phyloP scores from a whole-genome alignment of 202 grass and related monocot genomes.

The Bolboschoenoplectus hybrid region DNA sequence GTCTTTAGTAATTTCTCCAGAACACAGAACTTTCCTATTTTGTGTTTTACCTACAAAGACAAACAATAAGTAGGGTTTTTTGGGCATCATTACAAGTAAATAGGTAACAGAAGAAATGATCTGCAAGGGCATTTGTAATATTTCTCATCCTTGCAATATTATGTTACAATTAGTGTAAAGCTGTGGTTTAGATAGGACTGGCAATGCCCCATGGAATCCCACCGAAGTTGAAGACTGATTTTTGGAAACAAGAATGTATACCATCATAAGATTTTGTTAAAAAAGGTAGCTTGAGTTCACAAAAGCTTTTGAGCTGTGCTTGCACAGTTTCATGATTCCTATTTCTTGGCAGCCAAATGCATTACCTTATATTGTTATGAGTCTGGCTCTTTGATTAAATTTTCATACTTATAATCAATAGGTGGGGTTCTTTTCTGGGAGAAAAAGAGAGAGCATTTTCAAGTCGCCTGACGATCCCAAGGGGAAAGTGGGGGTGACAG shows the following conservation, averaged over 20 bases:
- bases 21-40: not conserved
- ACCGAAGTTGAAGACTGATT: not conserved
- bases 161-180: not conserved
- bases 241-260: conserved; percentile 5
- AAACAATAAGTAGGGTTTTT: not conserved
- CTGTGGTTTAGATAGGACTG: not conserved
- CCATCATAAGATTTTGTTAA: not conserved
- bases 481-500: conserved; percentile 97
- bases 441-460: conserved; percentile 97
- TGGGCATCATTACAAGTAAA: not conserved
- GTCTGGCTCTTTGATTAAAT: not conserved
- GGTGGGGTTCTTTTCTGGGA: conserved; percentile 92
- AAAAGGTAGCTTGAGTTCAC: not conserved
- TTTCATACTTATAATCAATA: conserved; percentile 36
- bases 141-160: not conserved
- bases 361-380: not conserved
- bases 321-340: not conserved
- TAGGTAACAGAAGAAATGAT: not conserved
- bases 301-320: not conserved
- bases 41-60: conserved; percentile 25
- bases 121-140: not conserved
- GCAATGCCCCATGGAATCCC: not conserved
- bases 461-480: conserved; percentile 95
- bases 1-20: not conserved
- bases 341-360: not conserved